These are phyloP conservation scores for Setomelanomma holmii DNA, from an alignment of 2,329 filamentous ascomycete species.

Conservation along the genomic window DNA sequence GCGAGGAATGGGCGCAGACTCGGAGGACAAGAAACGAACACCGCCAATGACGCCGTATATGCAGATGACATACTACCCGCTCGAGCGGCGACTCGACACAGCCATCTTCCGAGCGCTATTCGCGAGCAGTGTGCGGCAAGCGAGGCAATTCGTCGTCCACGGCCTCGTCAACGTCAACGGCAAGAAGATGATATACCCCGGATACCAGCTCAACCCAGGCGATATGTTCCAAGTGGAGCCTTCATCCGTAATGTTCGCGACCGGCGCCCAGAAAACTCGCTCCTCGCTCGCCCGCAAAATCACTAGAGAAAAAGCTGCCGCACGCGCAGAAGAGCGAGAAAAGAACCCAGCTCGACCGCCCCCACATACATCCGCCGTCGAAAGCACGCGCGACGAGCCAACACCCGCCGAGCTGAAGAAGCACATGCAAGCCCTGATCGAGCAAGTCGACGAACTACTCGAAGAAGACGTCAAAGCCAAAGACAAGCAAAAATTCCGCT, in stretches of 20 bases:
- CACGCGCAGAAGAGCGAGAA: slow-evolving; percentile 35
- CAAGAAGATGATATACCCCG: slow-evolving; percentile 92
- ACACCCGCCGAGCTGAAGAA: slow-evolving; percentile 41
- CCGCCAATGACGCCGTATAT: slow-evolving; percentile 79
- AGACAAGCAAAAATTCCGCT: slow-evolving; percentile 77
- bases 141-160: slow-evolving; percentile 92
- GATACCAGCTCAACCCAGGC: slow-evolving; percentile 93
- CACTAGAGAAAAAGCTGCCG: slow-evolving; percentile 39
- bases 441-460: slow-evolving; percentile 67
- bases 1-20: slow-evolving; percentile 72
- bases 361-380: slow-evolving; percentile 5
- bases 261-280: slow-evolving; percentile 71
- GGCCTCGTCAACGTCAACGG: slow-evolving; percentile 95
- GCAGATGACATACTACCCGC: slow-evolving; percentile 92
- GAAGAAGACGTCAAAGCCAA: slow-evolving; percentile 67
- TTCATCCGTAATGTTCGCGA: slow-evolving; percentile 86
- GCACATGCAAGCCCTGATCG: slow-evolving; percentile 43
- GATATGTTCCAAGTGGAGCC: slow-evolving; percentile 97
- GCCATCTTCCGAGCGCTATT: slow-evolving; percentile 93
- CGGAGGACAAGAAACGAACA: slow-evolving; percentile 18
- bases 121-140: slow-evolving; percentile 90
- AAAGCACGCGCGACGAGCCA: slow-evolving; percentile 31
- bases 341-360: slow-evolving; percentile 25
- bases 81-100: slow-evolving; percentile 91
- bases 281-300: slow-evolving; percentile 37